Conservation (phyloP, 768 basidiomycete species). For the Boletus bicolor region DNA sequence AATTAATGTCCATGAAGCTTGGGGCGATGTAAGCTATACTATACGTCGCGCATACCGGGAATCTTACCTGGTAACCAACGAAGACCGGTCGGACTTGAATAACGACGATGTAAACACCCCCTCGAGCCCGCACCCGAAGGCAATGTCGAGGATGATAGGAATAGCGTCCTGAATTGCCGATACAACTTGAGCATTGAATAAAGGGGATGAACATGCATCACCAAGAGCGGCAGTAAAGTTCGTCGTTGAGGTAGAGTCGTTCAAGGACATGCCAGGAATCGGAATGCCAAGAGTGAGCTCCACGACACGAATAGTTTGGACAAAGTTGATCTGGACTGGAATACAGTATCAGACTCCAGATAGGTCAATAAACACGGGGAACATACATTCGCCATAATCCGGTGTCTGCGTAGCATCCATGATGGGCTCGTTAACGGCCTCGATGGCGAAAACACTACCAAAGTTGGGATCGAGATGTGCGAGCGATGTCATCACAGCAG, state of each 20-base stretch:
- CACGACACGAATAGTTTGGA: slow-evolving; percentile 60
- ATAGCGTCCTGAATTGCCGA: slow-evolving; percentile 35
- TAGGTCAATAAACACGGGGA: not conserved
- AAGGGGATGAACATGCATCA: slow-evolving; percentile 10
- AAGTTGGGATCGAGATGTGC: slow-evolving; percentile 70
- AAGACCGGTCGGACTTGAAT: slow-evolving; percentile 17
- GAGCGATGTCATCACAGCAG: slow-evolving; percentile 72
- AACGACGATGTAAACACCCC: slow-evolving; percentile 22
- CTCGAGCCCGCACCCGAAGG: slow-evolving; percentile 16
- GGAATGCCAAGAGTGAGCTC: slow-evolving; percentile 60
- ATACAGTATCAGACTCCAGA: not conserved
- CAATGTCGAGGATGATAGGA: slow-evolving; percentile 36
- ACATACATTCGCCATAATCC: slow-evolving; percentile 64
- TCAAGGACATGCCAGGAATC: slow-evolving; percentile 16
- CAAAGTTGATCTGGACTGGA: slow-evolving; percentile 68
- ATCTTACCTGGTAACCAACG: slow-evolving; percentile 40
- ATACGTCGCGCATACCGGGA: not conserved
- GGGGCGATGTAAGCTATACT: not conserved
- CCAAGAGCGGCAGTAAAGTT: slow-evolving; percentile 38
- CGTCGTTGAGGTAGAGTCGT: slow-evolving; percentile 19
- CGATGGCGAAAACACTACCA: slow-evolving; percentile 60
- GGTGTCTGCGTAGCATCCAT: slow-evolving; percentile 69
- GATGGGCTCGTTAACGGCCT: slow-evolving; percentile 78
- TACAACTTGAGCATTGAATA: slow-evolving; percentile 31
- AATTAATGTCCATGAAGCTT: slow-evolving; percentile 80